phyloP scores from a whole-genome alignment of 805 yeast genomes.

The Hagleromyces aurorensis region DNA sequence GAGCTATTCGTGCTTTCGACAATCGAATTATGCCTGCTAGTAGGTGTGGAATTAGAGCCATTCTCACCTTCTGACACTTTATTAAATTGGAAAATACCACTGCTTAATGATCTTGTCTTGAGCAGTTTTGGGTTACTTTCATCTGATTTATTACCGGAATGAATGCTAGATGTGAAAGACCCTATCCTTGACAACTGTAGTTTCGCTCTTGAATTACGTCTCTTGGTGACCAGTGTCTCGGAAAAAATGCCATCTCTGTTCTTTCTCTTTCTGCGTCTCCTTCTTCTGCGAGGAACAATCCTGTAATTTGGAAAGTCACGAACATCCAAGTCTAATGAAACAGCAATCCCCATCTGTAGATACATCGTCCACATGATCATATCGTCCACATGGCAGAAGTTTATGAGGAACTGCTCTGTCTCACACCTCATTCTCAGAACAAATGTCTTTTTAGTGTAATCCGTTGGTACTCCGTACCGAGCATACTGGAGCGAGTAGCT shows the following conservation, averaged over 20 bases:
- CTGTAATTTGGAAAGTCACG: conserved; percentile 70
- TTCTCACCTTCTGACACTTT: no score
- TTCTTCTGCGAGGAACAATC: conserved; percentile 71
- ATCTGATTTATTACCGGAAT: no score
- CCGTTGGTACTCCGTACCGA: conserved; percentile 75
- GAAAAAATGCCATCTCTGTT: conserved; percentile 10
- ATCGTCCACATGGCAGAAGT: conserved; percentile 52
- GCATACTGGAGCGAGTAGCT: conserved; percentile 81
- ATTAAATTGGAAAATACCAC: no score
- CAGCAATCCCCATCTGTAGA: conserved; percentile 66
- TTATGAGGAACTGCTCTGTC: conserved; percentile 69
- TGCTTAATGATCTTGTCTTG: no score
- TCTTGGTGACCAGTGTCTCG: conserved; percentile 1
- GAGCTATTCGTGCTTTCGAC: conserved; percentile 5
- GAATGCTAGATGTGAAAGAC: no score
- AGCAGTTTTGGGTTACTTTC: no score
- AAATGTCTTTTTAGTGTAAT: conserved; percentile 62
- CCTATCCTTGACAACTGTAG: conserved; percentile 1
- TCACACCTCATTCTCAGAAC: conserved; percentile 74
- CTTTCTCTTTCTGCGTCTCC: conserved; percentile 33
- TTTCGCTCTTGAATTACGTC: conserved; percentile 2
- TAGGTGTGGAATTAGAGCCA: conserved; percentile 2
- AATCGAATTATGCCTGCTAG: conserved; percentile 5
- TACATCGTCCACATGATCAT: conserved; percentile 75
- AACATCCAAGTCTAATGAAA: conserved; percentile 65